phyloP scores from a whole-genome alignment of 2,329 filamentous ascomycete genomes.

The Ascochyta clinopodiicola region DNA sequence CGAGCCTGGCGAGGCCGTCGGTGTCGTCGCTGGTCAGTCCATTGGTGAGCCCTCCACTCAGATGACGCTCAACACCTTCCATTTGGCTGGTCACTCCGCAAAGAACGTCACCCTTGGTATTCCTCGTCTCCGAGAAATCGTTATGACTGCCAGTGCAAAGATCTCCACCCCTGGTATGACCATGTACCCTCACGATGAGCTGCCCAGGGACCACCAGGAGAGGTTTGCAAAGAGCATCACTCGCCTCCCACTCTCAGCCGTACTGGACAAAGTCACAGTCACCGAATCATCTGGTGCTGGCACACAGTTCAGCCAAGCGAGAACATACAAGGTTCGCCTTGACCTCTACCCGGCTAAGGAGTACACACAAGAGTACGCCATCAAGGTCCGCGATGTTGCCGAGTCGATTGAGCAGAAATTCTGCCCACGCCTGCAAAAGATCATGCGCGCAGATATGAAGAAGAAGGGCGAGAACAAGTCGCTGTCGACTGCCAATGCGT shows the following conservation, averaged over 20 bases:
- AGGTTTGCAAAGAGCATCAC: constrained; percentile 92
- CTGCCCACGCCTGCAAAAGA: constrained; percentile 71
- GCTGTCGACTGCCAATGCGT: constrained; percentile 62
- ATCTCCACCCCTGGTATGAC: constrained; percentile 95
- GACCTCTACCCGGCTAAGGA: constrained; percentile 85
- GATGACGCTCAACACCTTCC: constrained; percentile 99
- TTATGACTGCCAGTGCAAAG: constrained; percentile 92
- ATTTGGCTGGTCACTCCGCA: constrained; percentile 96
- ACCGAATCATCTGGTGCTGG: constrained; percentile 80
- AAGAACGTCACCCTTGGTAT: constrained; percentile 99
- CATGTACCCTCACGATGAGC: constrained; percentile 74
- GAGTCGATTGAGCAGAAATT: constrained; percentile 81
- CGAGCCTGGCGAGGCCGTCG: constrained; percentile 94
- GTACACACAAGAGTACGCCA: constrained; percentile 85
- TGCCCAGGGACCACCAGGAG: constrained; percentile 72
- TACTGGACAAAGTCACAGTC: constrained; percentile 81
- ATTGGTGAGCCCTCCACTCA: constrained; percentile 97
- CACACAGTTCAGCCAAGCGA: constrained; percentile 72
- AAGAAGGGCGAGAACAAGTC: constrained; percentile 71
- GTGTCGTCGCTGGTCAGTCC: constrained; percentile 95
- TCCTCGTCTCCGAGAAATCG: constrained; percentile 92
- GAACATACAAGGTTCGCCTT: constrained; percentile 82
- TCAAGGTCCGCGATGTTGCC: constrained; percentile 78
- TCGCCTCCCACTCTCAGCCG: constrained; percentile 79
- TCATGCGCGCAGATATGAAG: constrained; percentile 77